Percentiles rank a stretch among this genome's conserved stretches.
These are phyloP conservation scores for Cystobasidium tubakii DNA, from an alignment of 768 basidiomycete genomes.

Conservation along the genomic window DNA sequence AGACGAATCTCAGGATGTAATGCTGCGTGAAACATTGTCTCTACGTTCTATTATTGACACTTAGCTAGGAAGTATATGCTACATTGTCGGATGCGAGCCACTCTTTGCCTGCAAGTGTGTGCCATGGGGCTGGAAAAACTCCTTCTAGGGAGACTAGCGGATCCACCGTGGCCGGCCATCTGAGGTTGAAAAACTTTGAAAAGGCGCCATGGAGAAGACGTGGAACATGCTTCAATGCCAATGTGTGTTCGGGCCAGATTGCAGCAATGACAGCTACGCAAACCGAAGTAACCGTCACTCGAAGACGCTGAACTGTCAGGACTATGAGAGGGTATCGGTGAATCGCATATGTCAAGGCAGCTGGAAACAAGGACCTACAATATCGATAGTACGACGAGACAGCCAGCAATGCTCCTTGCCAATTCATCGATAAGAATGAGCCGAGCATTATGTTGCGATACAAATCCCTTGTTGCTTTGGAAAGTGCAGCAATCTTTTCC, in stretches of 20 bases:
- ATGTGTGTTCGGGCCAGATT: too few relatives aligned
- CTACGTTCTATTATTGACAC: too few relatives aligned
- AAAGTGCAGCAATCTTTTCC: not conserved
- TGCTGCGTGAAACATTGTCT: too few relatives aligned
- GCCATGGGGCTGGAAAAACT: not conserved
- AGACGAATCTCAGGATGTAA: too few relatives aligned
- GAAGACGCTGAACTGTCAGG: not conserved
- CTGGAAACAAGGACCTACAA: not conserved
- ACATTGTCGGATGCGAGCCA: not conserved
- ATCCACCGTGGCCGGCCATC: too few relatives aligned
- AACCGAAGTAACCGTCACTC: too few relatives aligned
- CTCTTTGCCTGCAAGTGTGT: not conserved
- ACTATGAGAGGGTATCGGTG: not conserved
- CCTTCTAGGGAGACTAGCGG: not conserved
- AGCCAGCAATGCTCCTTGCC: not conserved
- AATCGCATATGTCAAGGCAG: not conserved
- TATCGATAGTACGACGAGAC: not conserved
- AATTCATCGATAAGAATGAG: not conserved
- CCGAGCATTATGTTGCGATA: not conserved
- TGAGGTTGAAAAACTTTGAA: too few relatives aligned
- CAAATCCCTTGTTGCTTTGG: not conserved
- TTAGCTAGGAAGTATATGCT: too few relatives aligned
- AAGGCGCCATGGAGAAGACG: too few relatives aligned
- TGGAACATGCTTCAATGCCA: too few relatives aligned
- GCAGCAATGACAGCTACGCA: too few relatives aligned